Percentiles rank a stretch among this genome's conserved stretches.
Evolutionary conservation across 768 basidiomycete species (phyloP).

Genomic region (Xerocomus potaroensis): DNA sequence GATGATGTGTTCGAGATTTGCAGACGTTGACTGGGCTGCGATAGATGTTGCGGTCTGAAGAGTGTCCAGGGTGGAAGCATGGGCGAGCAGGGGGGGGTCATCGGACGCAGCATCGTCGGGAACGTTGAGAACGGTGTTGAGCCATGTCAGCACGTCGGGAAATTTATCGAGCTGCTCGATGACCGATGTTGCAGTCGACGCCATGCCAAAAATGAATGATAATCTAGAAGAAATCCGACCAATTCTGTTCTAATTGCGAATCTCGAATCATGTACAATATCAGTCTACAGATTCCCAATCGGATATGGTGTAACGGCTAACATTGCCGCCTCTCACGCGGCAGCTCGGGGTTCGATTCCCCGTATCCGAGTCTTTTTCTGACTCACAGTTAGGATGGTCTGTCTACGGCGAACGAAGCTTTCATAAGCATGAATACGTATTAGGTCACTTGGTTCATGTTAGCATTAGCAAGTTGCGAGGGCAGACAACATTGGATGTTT

Average conservation of each 20-base stretch:
- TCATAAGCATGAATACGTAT: too few relatives aligned
- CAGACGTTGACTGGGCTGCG: constrained; percentile 83
- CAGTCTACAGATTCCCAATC: background rate
- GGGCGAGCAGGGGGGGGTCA: constrained; percentile 31
- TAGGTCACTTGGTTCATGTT: too few relatives aligned
- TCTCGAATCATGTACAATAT: too few relatives aligned
- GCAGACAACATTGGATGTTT: too few relatives aligned
- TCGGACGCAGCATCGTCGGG: constrained; percentile 37
- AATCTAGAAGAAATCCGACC: too few relatives aligned
- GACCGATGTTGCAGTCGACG: constrained; percentile 36
- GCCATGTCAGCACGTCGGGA: constrained; percentile 63
- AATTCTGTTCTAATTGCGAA: too few relatives aligned
- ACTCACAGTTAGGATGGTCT: too few relatives aligned
- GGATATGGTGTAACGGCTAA: constrained; percentile 38
- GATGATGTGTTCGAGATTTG: constrained; percentile 81
- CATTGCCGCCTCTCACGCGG: constrained; percentile 62
- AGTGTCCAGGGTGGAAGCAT: constrained; percentile 72
- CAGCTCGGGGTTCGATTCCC: constrained; percentile 39
- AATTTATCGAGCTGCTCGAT: constrained; percentile 56
- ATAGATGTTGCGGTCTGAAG: constrained; percentile 80
- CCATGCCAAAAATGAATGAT: constrained; percentile 15
- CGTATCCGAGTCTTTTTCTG: constrained; percentile 26
- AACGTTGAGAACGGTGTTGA: constrained; percentile 56
- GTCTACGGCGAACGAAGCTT: too few relatives aligned
- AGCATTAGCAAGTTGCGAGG: too few relatives aligned